Evolutionary conservation across 805 yeast genomes (phyloP).

Genomic region (Schwanniomyces polymorphus): DNA sequence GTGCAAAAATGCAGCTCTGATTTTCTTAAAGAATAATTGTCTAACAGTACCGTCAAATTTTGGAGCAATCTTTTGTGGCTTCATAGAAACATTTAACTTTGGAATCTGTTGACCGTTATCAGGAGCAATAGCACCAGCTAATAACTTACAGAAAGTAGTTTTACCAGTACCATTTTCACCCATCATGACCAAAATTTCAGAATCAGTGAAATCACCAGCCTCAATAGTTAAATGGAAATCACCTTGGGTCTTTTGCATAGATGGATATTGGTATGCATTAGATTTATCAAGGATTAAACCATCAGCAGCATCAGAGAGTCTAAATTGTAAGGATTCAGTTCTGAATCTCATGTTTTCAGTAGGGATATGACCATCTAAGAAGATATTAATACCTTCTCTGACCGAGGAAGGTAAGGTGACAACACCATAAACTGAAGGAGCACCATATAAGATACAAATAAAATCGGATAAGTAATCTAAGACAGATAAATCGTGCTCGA

Average conservation of each 20-base stretch:
- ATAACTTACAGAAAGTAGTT: conserved; percentile 92
- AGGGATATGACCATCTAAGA: conserved; percentile 97
- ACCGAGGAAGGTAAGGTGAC: conserved; percentile 96
- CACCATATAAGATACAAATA: conserved; percentile 96
- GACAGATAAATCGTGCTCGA: conserved; percentile 98
- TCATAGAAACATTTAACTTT: conserved; percentile 90
- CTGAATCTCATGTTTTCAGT: conserved; percentile 97
- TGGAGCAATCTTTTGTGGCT: conserved; percentile 99
- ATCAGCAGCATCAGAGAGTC: conserved; percentile 88
- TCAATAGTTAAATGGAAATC: conserved; percentile 85
- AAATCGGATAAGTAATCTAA: conserved; percentile 96
- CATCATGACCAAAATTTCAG: conserved; percentile 98
- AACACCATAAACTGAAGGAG: conserved; percentile 98
- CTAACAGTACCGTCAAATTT: conserved; percentile 98
- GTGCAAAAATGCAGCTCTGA: conserved; percentile 87
- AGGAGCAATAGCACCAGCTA: conserved; percentile 91
- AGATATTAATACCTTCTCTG: conserved; percentile 98
- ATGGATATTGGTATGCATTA: conserved; percentile 74
- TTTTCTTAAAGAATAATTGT: conserved; percentile 94
- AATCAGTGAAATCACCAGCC: conserved; percentile 89
- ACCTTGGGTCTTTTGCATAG: conserved; percentile 90
- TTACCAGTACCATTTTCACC: conserved; percentile 99
- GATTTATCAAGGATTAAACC: conserved; percentile 73
- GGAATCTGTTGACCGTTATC: conserved; percentile 82
- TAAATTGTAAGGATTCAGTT: conserved; percentile 91